A percentile compares a stretch with the other conserved stretches of the same genome.
Conservation (phyloP, 352 stramenopile genomes). For the Globisporangium apiculatum region DNA sequence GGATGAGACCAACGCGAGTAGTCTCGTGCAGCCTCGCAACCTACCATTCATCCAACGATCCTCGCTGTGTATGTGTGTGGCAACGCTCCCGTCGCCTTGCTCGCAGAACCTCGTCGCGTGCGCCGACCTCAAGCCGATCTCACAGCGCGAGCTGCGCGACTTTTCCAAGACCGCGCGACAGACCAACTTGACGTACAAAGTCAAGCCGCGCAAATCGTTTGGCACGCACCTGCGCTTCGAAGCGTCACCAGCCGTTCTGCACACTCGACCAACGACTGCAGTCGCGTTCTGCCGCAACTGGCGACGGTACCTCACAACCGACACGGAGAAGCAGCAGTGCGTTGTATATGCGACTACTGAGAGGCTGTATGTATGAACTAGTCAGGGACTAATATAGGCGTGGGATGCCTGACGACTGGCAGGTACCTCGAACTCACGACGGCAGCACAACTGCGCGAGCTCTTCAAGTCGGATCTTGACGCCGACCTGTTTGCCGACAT, state of each 20-base stretch:
- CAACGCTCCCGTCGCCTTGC: neutral
- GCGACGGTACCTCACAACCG: conserved; percentile 52
- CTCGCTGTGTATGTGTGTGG: neutral
- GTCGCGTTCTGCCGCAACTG: conserved; percentile 70
- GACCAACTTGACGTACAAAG: conserved; percentile 67
- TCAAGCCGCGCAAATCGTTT: conserved; percentile 24
- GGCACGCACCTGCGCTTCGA: conserved; percentile 20
- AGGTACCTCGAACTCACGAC: conserved; percentile 67
- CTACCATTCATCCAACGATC: neutral
- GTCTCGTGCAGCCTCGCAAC: no score
- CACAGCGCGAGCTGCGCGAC: conserved; percentile 55
- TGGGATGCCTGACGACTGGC: neutral
- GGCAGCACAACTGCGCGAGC: conserved; percentile 22
- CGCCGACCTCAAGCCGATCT: conserved; percentile 77
- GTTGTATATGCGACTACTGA: neutral
- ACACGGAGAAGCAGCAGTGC: conserved; percentile 45
- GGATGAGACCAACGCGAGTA: no score
- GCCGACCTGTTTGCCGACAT: conserved; percentile 69
- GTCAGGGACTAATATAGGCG: no score
- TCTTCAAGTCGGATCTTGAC: conserved; percentile 72
- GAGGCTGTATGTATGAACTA: neutral
- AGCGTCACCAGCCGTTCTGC: conserved; percentile 14
- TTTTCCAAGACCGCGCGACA: conserved; percentile 39
- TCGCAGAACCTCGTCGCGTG: conserved; percentile 79
- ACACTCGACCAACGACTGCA: conserved; percentile 27